Percentiles rank a stretch among this genome's conserved stretches.
These are phyloP conservation scores for Russula compacta DNA, from an alignment of 768 basidiomycete genomes.

Conservation along the genomic window DNA sequence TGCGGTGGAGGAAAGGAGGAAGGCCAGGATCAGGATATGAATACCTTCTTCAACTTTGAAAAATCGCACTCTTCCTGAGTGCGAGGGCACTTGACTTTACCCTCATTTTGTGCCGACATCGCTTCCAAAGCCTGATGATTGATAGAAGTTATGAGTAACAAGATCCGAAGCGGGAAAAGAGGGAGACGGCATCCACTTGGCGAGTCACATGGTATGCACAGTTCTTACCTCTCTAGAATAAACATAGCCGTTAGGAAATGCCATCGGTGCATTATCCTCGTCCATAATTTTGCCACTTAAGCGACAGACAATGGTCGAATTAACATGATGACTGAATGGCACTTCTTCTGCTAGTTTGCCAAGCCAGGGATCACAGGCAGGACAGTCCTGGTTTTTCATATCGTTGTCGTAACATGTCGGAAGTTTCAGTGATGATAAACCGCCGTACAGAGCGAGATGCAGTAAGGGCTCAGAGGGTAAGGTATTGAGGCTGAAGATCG, in stretches of 20 bases:
- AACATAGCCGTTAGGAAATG: slow-evolving; percentile 83
- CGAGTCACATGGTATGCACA: not conserved
- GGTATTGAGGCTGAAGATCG: slow-evolving; percentile 81
- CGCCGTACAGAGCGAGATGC: slow-evolving; percentile 82
- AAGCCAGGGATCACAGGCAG: slow-evolving; percentile 75
- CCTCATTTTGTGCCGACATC: slow-evolving; percentile 75
- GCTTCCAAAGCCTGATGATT: slow-evolving; percentile 65
- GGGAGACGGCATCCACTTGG: not conserved
- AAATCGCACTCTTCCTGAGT: slow-evolving; percentile 59
- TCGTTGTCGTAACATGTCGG: slow-evolving; percentile 66
- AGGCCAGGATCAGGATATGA: slow-evolving; percentile 54
- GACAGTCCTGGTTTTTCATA: slow-evolving; percentile 77
- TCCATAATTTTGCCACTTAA: slow-evolving; percentile 93
- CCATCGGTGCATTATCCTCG: slow-evolving; percentile 87
- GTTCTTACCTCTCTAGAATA: slow-evolving; percentile 84
- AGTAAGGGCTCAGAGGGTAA: slow-evolving; percentile 83
- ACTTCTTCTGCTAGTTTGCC: slow-evolving; percentile 76
- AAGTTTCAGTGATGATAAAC: slow-evolving; percentile 82
- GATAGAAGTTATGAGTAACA: not conserved
- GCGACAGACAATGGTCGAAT: slow-evolving; percentile 90
- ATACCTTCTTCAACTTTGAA: slow-evolving; percentile 72
- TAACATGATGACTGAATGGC: slow-evolving; percentile 87
- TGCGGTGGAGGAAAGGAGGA: not conserved
- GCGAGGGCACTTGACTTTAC: slow-evolving; percentile 76
- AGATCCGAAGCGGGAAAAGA: not conserved